Conservation (phyloP, 495 filamentous ascomycete genomes). For the Tuber brumale region DNA sequence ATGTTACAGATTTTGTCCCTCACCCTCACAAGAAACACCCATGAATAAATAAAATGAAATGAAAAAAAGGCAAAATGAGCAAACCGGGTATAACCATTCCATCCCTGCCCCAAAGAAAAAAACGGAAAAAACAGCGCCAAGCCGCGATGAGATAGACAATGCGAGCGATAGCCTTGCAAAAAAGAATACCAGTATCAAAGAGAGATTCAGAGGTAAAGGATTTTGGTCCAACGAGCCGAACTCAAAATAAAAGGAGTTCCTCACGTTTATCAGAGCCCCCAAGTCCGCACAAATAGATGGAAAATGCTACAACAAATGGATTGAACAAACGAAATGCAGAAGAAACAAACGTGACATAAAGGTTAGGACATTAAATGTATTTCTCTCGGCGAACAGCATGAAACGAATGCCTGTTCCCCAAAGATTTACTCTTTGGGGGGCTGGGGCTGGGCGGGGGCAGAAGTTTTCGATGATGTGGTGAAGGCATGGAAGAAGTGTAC, state of each 20-base stretch:
- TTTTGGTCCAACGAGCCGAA: not conserved
- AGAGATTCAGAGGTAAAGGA: not conserved
- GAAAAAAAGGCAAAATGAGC: not conserved
- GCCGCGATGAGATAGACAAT: not conserved
- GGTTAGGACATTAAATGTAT: conserved; percentile 32
- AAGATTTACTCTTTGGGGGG: conserved; percentile 16
- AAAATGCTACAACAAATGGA: conserved; percentile 1
- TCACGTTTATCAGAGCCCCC: not conserved
- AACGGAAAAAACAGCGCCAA: not conserved
- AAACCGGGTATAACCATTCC: not conserved
- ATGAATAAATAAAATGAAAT: not conserved
- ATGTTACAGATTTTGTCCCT: not conserved
- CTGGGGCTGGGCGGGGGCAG: conserved; percentile 17
- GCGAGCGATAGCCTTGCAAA: not conserved
- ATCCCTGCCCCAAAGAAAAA: not conserved
- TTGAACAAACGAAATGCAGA: not conserved
- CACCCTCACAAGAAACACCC: not conserved
- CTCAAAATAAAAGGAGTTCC: not conserved
- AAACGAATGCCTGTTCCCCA: conserved; percentile 35
- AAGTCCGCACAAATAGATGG: not conserved
- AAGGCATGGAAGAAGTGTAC: conserved; percentile 25
- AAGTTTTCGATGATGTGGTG: conserved; percentile 17
- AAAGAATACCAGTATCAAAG: not conserved
- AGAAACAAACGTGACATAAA: conserved; percentile 26
- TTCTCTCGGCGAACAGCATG: conserved; percentile 33